Evolutionary conservation across 768 basidiomycete genomes (phyloP).

Genomic region (Phallus indusiatus): DNA sequence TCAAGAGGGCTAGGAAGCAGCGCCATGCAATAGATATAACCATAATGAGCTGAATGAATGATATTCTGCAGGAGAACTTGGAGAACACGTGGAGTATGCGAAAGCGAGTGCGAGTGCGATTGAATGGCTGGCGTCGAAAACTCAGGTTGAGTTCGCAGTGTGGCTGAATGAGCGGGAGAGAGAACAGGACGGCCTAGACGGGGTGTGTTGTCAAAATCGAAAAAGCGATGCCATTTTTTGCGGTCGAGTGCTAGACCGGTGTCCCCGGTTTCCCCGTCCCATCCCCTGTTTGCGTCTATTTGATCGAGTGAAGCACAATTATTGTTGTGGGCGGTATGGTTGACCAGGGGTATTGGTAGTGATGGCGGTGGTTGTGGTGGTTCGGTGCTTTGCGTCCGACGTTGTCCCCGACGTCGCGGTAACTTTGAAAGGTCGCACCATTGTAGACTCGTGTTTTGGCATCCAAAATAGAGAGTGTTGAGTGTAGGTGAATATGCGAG

Average conservation of each 20-base stretch:
- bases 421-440: slow-evolving; percentile 58
- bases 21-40: slow-evolving; percentile 92
- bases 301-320: too few species aligned
- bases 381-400: not conserved
- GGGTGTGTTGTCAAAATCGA: slow-evolving; percentile 39
- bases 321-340: too few species aligned
- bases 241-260: slow-evolving; percentile 6
- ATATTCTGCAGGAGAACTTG: slow-evolving; percentile 61
- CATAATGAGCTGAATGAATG: slow-evolving; percentile 85
- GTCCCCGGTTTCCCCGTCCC: not conserved
- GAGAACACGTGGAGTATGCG: slow-evolving; percentile 23
- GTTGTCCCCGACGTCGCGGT: slow-evolving; percentile 12
- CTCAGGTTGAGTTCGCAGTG: not conserved
- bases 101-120: not conserved
- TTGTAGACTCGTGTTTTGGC: slow-evolving; percentile 88
- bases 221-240: slow-evolving; percentile 67
- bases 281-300: too few species aligned
- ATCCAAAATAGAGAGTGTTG: slow-evolving; percentile 75
- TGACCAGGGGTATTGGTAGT: too few species aligned
- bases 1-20: too few species aligned
- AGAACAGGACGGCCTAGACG: slow-evolving; percentile 9
- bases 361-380: too few species aligned
- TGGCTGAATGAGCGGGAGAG: not conserved
- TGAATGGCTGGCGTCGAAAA: not conserved
- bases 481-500: slow-evolving; percentile 63